Conservation (phyloP, 116 monocot species). For the Trichopus zeylanicus region DNA sequence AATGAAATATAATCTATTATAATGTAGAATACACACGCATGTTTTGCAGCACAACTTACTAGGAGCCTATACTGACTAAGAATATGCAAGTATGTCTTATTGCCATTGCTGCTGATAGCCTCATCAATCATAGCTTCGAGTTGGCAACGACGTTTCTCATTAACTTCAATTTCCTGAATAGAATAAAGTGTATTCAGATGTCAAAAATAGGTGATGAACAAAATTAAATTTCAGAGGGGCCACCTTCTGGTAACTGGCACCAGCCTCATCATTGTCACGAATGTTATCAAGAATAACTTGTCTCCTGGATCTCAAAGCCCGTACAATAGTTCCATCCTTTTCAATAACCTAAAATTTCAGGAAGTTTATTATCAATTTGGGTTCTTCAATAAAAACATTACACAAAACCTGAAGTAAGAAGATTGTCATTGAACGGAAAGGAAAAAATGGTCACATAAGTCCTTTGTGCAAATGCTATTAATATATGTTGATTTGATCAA, state of each 20-base stretch:
- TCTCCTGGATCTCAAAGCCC: constrained; percentile 63
- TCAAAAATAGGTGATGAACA: constrained; percentile 1
- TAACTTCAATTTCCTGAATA: constrained; percentile 76
- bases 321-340: constrained; percentile 47
- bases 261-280: constrained; percentile 97
- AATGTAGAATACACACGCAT: not conserved
- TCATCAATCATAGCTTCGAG: constrained; percentile 93
- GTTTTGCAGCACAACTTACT: constrained; percentile 32
- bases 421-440: too few relatives aligned
- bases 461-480: too few relatives aligned
- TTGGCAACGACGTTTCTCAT: constrained; percentile 65
- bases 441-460: too few relatives aligned
- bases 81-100: constrained; percentile 86
- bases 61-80: constrained; percentile 93
- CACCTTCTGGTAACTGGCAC: constrained; percentile 80
- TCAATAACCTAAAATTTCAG: constrained; percentile 25
- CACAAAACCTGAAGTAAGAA: not conserved
- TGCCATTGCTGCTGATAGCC: constrained; percentile 77
- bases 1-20: not conserved
- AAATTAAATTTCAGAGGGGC: not conserved
- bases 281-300: constrained; percentile 96
- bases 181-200: constrained; percentile 2
- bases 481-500: too few relatives aligned
- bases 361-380: not conserved
- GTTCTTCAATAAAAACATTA: too few relatives aligned